Base-by-base conservation (phyloP, 805 yeast genomes). In the Hanseniaspora mollemarum region DNA sequence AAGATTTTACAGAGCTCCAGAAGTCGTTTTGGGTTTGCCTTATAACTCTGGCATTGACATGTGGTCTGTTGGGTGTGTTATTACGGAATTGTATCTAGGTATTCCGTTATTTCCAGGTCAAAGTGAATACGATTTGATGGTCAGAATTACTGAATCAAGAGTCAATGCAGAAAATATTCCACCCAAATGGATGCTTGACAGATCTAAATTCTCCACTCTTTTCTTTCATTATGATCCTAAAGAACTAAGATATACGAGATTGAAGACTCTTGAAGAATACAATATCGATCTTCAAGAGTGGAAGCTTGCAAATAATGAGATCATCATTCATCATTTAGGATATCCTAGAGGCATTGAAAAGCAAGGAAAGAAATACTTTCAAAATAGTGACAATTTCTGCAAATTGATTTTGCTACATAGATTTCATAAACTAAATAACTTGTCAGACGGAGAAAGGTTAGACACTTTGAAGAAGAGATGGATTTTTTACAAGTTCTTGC, bases 51-150 rank as follows among this genome's bases (percentile, higher is more conserved):
- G 95, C 6, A 90, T 92, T 49, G 98, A 90, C 63, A 87, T 90
- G 79, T 92, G 99, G 99, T 90, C 97, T 0, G 69, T 88, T 40
- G 98, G 95, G 0, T 84, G 96, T 62, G 86, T 92, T 46, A 77
- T 87, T 31, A 94, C 92, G 1, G 99, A 92, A 64, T 68, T 90
- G 43, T 88, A 83, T 57, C 66, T 90, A 46, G 98, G 98, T 0
- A 71, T 90, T 51, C 98, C 98, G 1, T 72, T 90, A 57, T 87
- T 90, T 59, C 96, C 98, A 0, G 98, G 98, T 2, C 75, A 87
- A 2, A 84, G 95, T 0, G 98, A 92, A 65, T 92, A 81, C 65
- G 87, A 90, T 62, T 96, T 90, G 65, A 68, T 94, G 40, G 72
- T 78, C 54, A 79, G 95, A 57, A 87, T 92, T 35, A 77, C 82